Conservation (phyloP, 257 asterid genomes). For the Verbena officinalis region DNA sequence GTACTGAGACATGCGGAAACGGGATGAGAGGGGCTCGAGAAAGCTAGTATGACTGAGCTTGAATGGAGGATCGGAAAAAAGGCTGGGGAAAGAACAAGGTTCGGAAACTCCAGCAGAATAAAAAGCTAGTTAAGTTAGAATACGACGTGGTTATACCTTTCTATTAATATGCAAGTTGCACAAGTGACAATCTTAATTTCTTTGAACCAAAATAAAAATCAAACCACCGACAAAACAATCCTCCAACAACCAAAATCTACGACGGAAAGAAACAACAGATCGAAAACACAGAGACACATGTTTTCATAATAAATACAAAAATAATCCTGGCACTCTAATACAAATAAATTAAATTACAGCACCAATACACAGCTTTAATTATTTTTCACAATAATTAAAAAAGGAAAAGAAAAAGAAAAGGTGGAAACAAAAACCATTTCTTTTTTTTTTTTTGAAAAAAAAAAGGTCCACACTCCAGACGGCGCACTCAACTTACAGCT, state of each 20-base stretch:
- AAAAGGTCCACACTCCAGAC: too few species aligned
- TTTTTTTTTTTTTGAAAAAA: too few species aligned
- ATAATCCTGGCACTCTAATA: not conserved
- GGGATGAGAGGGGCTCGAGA: too few species aligned
- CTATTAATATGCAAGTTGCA: too few species aligned
- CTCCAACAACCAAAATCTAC: not conserved
- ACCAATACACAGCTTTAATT: constrained; percentile 8
- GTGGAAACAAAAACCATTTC: not conserved
- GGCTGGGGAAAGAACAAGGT: too few species aligned
- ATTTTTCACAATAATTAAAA: constrained; percentile 8
- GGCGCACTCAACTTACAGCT: constrained; percentile 20
- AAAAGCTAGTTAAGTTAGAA: too few species aligned
- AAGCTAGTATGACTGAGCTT: too few species aligned
- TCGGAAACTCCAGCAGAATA: too few species aligned
- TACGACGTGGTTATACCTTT: too few species aligned
- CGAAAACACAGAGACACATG: not conserved
- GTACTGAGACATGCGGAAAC: too few species aligned
- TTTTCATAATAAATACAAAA: not conserved
- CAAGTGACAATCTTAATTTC: too few species aligned
- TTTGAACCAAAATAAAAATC: not conserved
- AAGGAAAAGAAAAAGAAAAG: not conserved
- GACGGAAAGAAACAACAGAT: not conserved
- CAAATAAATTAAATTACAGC: constrained; percentile 34
- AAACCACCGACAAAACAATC: not conserved
- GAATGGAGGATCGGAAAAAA: too few species aligned